Evolutionary conservation across 805 yeast species (phyloP), one percentile per base, ranked within the genome.

Genomic region (Tetrapisispora fleetii): DNA sequence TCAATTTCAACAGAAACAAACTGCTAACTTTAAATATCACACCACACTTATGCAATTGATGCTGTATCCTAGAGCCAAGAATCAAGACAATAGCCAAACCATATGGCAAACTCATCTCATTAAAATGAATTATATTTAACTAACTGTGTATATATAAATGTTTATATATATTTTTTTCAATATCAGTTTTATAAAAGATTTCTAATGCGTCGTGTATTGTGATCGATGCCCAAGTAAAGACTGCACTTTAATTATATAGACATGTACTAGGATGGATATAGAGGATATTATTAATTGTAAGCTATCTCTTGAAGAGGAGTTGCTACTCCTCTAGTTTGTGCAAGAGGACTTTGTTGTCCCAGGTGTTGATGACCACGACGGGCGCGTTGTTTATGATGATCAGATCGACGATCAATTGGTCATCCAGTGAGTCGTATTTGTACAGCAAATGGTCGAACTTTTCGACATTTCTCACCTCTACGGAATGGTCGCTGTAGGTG

Each of bases 401-500:
- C 27, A 37, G 27, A 28, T 45, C 50, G 1, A 40, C 47, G 4
- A 37, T 27, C 27, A 37, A 27, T 24, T 28, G 33, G 19, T 17
- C 40, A 9, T 46, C 43, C 13, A 45, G 10, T 4, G 45, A 28
- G 24, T 52, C 45, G 47, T 57, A 57, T 18, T 49, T 44, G 22
- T 48, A 48, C n/a, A 54, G 28, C 2, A 51, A 37, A 3, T 49
- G 43, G 10, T 51, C 40, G 38, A 61, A 60, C 39, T 56, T 49
- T 11, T 49, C 45, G n/a, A 60, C 37, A 36, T 51, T 52, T 49
- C 63, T 58, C n/a, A 62, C 22, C 44, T 62, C 63, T 8, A 62
- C 50, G 6, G 49, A 27, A 3, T 63, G 60, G 45, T 58, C 55
- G 5, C 48, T 48, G 37, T 54, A 58, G 16, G 64, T 56, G 16